phyloP scores from a whole-genome alignment of 176 grass and related monocot genomes.

The Bromus sterilis region DNA sequence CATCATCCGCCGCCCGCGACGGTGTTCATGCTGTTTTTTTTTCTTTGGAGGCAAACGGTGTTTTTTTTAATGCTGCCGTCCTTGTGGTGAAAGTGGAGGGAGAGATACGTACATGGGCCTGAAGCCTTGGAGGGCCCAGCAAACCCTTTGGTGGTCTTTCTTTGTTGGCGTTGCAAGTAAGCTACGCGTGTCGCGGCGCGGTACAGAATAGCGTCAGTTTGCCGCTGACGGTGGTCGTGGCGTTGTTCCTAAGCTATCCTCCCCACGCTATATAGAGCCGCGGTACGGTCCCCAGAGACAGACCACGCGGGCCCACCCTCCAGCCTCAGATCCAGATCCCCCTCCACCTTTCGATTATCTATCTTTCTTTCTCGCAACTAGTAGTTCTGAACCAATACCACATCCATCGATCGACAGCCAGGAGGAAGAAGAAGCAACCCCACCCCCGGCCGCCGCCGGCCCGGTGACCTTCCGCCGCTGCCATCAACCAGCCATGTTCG shows the following conservation, averaged over 20 bases:
- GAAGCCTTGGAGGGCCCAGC: background rate
- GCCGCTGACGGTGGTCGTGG: background rate
- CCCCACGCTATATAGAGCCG: background rate
- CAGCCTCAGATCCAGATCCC: constrained; percentile 6
- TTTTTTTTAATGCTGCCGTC: too few species aligned
- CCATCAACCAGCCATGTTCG: constrained; percentile 42
- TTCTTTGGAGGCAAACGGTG: too few species aligned
- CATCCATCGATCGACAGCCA: background rate
- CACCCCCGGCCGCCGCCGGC: background rate
- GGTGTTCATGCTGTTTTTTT: too few species aligned
- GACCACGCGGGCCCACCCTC: background rate
- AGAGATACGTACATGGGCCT: background rate
- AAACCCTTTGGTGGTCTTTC: background rate
- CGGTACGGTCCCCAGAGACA: background rate
- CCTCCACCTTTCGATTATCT: background rate
- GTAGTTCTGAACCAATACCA: too few species aligned
- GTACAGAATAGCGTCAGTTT: background rate
- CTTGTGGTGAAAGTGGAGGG: too few species aligned
- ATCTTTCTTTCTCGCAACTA: too few species aligned
- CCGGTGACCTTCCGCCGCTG: background rate
- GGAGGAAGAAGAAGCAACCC: background rate
- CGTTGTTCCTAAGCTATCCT: background rate
- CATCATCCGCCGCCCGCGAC: background rate
- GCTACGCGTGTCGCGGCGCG: background rate
- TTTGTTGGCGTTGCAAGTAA: background rate